Base-by-base conservation (phyloP, 2,329 filamentous ascomycete species). In the Nothophaeocryptopus gaeumannii region DNA sequence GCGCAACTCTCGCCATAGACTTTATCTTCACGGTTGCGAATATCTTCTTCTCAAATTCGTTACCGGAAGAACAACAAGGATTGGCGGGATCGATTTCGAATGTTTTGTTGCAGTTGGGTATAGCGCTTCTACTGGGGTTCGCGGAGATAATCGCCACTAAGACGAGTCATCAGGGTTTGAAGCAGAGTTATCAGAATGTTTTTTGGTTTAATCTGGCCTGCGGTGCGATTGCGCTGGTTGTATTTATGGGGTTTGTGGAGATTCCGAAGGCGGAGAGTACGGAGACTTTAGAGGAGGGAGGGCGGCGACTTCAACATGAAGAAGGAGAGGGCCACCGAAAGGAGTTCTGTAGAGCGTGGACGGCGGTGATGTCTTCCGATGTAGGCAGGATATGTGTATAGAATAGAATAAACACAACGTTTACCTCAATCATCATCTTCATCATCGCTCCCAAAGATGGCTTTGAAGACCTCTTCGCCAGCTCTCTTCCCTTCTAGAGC, bases 361-460 rank as follows among this genome's bases (percentile, higher is more conserved):
- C 20, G 20, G 7, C 20, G 20, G 20, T 26, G 20, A 26, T 26
- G 20, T 26, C 20, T 26, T 26, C 20, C 20, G 20, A 26, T 26
- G 7, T 26, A 26, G 4, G 20, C 7, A 7, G 7, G 20, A 7
- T 26, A 26, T 26, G 20, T 26, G 20, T 26, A 26, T 26, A 26
- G 20, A 7, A 26, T 26, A 26, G 20, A 26, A 7, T 26, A 26
- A 7, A 26, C 20, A 26, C 20, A 3, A 35, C 8, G 3, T n/a
- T 5, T 35, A 3, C 9, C 33, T n/a, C 33, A 14, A 8, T 35
- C 12, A 30, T 67, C 62, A 37, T 65, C 63, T 36, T 66, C 64
- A 53, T 81, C 73, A 48, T 89, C 85, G 60, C 89, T 86, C 5
- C 91, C 92, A 78, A 97, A 97, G 29, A 97, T 90, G n/a, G 89